A percentile compares a stretch with the other conserved stretches of the same genome.
These are phyloP conservation scores for Buddleja alternifolia DNA, from an alignment of 257 asterid genomes.

Conservation along the genomic window DNA sequence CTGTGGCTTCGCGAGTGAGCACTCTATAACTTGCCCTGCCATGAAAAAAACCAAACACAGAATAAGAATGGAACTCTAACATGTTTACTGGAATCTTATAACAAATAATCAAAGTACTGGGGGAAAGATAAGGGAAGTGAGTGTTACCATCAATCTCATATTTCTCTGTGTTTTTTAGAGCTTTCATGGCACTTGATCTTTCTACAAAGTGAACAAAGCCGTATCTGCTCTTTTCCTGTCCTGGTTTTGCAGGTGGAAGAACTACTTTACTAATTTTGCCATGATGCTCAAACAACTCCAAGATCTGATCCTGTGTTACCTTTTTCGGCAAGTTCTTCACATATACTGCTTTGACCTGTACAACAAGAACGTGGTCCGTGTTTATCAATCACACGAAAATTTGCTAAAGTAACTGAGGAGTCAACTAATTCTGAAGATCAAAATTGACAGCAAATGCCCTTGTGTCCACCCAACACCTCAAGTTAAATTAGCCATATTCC, in stretches of 20 bases:
- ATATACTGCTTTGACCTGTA: conserved; percentile 75
- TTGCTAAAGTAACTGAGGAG: conserved; percentile 1
- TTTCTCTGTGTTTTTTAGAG: conserved; percentile 67
- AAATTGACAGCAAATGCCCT: not conserved
- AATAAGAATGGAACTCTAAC: conserved; percentile 19
- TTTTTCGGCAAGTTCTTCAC: conserved; percentile 73
- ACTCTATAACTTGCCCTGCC: conserved; percentile 67
- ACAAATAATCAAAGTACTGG: conserved; percentile 8
- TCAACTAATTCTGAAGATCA: not conserved
- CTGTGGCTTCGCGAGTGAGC: conserved; percentile 84
- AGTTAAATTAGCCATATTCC: not conserved
- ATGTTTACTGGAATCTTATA: not conserved
- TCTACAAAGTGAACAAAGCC: conserved; percentile 79
- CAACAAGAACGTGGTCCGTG: conserved; percentile 13
- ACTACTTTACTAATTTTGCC: conserved; percentile 68
- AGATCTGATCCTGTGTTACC: conserved; percentile 61
- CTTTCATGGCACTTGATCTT: conserved; percentile 69
- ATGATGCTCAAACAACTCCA: conserved; percentile 60
- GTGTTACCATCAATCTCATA: conserved; percentile 63
- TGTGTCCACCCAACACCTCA: not conserved
- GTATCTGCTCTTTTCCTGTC: conserved; percentile 69
- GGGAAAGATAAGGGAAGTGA: not conserved
- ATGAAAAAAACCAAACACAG: conserved; percentile 15
- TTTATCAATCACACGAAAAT: not conserved
- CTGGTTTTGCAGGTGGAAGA: conserved; percentile 78